phyloP scores from a whole-genome alignment of 768 basidiomycete species.

The Leccinum pellstonianum region DNA sequence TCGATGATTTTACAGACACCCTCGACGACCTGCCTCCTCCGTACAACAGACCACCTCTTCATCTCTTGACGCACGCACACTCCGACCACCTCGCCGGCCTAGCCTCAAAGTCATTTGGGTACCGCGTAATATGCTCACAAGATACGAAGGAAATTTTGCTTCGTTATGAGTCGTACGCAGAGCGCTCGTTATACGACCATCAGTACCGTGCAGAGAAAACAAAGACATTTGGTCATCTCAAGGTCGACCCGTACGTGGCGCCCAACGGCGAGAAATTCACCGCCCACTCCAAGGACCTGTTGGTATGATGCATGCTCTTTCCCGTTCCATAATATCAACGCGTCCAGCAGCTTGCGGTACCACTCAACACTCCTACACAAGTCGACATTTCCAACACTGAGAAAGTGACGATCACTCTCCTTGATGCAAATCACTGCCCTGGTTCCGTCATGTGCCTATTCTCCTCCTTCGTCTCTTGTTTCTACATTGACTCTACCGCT shows the following conservation, averaged over 20 bases:
- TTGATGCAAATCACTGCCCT: constrained; percentile 95
- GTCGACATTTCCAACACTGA: constrained; percentile 57
- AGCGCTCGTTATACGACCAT: constrained; percentile 56
- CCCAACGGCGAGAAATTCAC: constrained; percentile 50
- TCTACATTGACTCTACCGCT: neutral
- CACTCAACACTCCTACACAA: constrained; percentile 61
- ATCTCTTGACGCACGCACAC: constrained; percentile 89
- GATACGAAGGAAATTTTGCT: constrained; percentile 89
- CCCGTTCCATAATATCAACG: neutral
- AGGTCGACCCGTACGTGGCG: constrained; percentile 47
- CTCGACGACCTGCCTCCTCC: constrained; percentile 35
- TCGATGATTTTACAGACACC: constrained; percentile 72
- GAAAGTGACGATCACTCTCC: constrained; percentile 67
- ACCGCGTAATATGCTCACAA: constrained; percentile 70
- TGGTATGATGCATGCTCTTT: neutral
- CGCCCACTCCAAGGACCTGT: constrained; percentile 61
- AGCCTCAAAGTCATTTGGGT: constrained; percentile 69
- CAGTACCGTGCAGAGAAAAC: constrained; percentile 29
- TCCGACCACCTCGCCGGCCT: constrained; percentile 84
- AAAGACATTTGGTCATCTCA: constrained; percentile 68
- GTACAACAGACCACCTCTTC: constrained; percentile 43
- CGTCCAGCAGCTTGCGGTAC: constrained; percentile 49
- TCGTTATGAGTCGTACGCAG: constrained; percentile 66
- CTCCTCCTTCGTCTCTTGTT: neutral
- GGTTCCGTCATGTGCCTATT: constrained; percentile 82